A percentile compares a stretch with the other conserved stretches of the same genome.
Evolutionary conservation across 1,139 yeast genomes (phyloP).

Genomic region (Geotrichum carabidarum): DNA sequence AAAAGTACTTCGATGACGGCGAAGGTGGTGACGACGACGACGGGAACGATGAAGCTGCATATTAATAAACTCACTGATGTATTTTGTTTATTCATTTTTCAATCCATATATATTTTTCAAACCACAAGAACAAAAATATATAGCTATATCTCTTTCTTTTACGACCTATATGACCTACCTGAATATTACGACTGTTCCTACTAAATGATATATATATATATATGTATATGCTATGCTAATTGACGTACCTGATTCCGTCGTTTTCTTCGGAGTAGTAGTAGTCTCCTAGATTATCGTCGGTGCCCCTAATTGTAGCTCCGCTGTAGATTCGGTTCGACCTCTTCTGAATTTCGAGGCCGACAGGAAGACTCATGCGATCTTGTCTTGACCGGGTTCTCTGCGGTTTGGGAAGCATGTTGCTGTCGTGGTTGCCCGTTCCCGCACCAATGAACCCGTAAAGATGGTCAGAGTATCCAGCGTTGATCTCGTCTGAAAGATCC

Average conservation of each 20-base stretch:
- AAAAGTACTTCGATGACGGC: conserved; percentile 49
- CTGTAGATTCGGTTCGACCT: background rate
- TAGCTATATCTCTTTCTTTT: background rate
- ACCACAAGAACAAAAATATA: no score
- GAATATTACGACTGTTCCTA: no score
- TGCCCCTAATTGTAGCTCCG: background rate
- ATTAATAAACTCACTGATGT: conserved; percentile 35
- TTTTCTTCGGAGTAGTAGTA: conserved; percentile 3
- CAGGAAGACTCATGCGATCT: conserved; percentile 4
- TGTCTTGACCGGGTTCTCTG: background rate
- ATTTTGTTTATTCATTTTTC: background rate
- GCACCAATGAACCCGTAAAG: conserved; percentile 15
- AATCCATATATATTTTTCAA: background rate
- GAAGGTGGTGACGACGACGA: conserved; percentile 44
- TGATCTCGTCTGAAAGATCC: conserved; percentile 33
- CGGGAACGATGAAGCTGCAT: conserved; percentile 62
- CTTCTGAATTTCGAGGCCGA: background rate
- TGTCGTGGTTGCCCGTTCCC: background rate
- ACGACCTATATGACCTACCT: background rate
- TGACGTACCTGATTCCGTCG: conserved; percentile 2
- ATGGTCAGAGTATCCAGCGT: conserved; percentile 35
- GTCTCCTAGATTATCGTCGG: background rate
- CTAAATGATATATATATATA: background rate
- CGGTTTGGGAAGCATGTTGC: background rate
- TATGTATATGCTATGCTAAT: conserved; percentile 1